Percentiles rank a stretch among this genome's conserved stretches.
Evolutionary conservation across 1,284 basidiomycete species (phyloP).

Genomic region (Ganoderma sinense): DNA sequence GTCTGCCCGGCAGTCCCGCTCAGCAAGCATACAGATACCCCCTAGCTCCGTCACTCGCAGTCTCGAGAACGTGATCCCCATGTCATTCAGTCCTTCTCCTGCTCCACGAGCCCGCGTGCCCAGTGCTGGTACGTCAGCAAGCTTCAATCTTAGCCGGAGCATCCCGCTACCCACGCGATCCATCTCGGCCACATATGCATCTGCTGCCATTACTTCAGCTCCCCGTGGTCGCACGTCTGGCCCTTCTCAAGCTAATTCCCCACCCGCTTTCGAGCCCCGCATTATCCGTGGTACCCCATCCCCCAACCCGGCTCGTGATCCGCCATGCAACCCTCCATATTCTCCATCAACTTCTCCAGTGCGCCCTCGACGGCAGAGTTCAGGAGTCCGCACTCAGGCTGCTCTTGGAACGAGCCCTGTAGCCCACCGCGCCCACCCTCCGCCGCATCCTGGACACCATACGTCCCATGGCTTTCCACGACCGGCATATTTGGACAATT

Average conservation of each 20-base stretch:
- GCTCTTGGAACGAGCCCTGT: slow-evolving; percentile 15
- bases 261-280: slow-evolving; percentile 63
- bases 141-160: slow-evolving; percentile 17
- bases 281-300: slow-evolving; percentile 60
- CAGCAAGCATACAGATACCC: slow-evolving; percentile 70
- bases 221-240: slow-evolving; percentile 23
- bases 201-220: slow-evolving; percentile 16
- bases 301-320: slow-evolving; percentile 30
- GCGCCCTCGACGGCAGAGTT: slow-evolving; percentile 50
- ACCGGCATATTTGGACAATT: slow-evolving; percentile 78
- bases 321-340: slow-evolving; percentile 28
- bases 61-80: slow-evolving; percentile 68
- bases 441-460: slow-evolving; percentile 15
- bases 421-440: slow-evolving; percentile 15
- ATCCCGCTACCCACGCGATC: slow-evolving; percentile 24
- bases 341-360: slow-evolving; percentile 48
- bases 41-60: slow-evolving; percentile 58
- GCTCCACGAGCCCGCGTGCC: slow-evolving; percentile 24
- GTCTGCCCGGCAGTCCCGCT: slow-evolving; percentile 51
- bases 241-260: slow-evolving; percentile 17
- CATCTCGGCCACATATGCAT: slow-evolving; percentile 27
- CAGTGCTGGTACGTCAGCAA: slow-evolving; percentile 19
- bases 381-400: slow-evolving; percentile 26
- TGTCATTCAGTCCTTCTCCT: slow-evolving; percentile 56
- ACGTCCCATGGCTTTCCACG: slow-evolving; percentile 58